phyloP scores from a whole-genome alignment of 208 protist species.

The Leishmania braziliensis region DNA sequence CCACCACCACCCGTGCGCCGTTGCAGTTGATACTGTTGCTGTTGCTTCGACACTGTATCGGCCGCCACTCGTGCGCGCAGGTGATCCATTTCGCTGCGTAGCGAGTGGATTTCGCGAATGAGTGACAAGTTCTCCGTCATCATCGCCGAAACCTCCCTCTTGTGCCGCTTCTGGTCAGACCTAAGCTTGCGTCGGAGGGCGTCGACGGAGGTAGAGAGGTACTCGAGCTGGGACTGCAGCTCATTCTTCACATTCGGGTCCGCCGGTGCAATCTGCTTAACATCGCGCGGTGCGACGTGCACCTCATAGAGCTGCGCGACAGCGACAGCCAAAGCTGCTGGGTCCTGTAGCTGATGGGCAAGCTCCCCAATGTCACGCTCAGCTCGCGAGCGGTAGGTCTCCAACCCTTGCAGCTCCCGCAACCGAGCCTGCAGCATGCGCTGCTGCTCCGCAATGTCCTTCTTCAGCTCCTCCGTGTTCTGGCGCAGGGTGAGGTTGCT shows the following conservation, averaged over 20 bases:
- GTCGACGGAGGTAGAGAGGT: conserved; percentile 93
- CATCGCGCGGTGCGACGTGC: conserved; percentile 80
- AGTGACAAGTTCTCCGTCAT: conserved; percentile 96
- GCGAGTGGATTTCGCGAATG: conserved; percentile 95
- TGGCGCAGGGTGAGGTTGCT: conserved; percentile 89
- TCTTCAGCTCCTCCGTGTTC: conserved; percentile 89
- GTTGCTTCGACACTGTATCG: conserved; percentile 50
- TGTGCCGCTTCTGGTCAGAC: conserved; percentile 90
- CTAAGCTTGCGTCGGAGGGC: conserved; percentile 91
- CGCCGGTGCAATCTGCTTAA: conserved; percentile 63
- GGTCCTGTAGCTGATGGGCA: conserved; percentile 91
- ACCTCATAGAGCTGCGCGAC: conserved; percentile 84
- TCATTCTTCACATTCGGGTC: conserved; percentile 86
- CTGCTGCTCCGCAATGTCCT: conserved; percentile 89
- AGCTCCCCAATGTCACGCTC: conserved; percentile 85
- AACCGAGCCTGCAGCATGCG: conserved; percentile 74
- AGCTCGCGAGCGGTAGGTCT: conserved; percentile 87
- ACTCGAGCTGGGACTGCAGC: conserved; percentile 91
- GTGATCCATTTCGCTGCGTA: conserved; percentile 89
- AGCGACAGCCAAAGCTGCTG: conserved; percentile 76
- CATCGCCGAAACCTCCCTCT: conserved; percentile 88
- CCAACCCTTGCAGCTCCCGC: conserved; percentile 85
- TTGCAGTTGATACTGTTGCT: conserved; percentile 30
- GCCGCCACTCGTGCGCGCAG: conserved; percentile 66
- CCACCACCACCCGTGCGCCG: neutral